Evolutionary conservation across 2,329 filamentous ascomycete species (phyloP).

Genomic region (Bipolaris zeicola): DNA sequence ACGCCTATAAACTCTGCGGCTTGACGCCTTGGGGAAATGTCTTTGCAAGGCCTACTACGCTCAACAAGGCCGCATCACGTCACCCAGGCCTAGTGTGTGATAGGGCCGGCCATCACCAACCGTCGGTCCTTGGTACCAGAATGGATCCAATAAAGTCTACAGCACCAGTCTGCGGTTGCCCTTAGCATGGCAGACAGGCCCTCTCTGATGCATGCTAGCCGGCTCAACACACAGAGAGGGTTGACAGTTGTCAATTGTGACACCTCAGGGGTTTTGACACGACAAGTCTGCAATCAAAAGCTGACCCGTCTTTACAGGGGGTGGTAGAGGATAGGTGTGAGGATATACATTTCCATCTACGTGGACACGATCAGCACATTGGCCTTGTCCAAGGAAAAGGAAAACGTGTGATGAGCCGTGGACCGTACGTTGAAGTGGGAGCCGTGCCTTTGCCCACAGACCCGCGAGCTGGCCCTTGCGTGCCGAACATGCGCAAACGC

Average conservation of each 20-base stretch:
- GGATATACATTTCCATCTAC: not conserved
- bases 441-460: constrained; percentile 6
- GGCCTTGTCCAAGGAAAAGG: not conserved
- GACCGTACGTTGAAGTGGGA: not conserved
- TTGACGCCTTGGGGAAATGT: not conserved
- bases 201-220: not conserved
- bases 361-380: not conserved
- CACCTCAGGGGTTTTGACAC: constrained; percentile 1
- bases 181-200: not conserved
- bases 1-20: too few relatives aligned
- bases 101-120: not conserved
- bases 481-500: constrained; percentile 6
- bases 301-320: not conserved
- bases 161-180: not conserved
- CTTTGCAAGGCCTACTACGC: not conserved
- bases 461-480: constrained; percentile 6
- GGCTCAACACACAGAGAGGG: not conserved
- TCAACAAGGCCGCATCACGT: not conserved
- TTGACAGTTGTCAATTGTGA: not conserved
- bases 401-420: not conserved
- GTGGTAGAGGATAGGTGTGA: too few relatives aligned
- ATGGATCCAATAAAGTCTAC: not conserved
- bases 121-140: not conserved
- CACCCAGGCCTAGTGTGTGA: not conserved
- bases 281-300: not conserved